Conservation (phyloP, 257 asterid species). For the Forsythia suspensa region DNA sequence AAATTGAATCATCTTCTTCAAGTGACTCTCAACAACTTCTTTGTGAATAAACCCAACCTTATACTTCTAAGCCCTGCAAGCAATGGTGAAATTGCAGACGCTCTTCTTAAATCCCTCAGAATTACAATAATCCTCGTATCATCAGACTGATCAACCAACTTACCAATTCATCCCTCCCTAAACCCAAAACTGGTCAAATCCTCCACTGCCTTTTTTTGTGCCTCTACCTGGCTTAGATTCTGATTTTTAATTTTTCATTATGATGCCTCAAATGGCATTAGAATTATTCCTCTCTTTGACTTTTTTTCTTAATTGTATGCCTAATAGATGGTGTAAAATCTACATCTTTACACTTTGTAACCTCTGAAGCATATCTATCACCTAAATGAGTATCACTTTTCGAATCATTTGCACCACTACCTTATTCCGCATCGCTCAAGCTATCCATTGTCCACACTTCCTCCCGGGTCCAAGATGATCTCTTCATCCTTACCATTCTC, state of each 20-base stretch:
- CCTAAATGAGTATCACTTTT: conserved; percentile 71
- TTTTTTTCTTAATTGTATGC: conserved; percentile 52
- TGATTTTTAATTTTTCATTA: conserved; percentile 53
- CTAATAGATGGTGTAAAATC: conserved; percentile 62
- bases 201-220: conserved; percentile 40
- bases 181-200: conserved; percentile 41
- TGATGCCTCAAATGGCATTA: conserved; percentile 41
- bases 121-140: conserved; percentile 70
- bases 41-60: conserved; percentile 45
- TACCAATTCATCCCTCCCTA: conserved; percentile 56
- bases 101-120: conserved; percentile 43
- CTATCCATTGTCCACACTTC: conserved; percentile 59
- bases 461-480: conserved; percentile 50
- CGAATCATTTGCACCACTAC: conserved; percentile 73
- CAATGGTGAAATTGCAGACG: conserved; percentile 43
- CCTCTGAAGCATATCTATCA: conserved; percentile 63
- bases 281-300: conserved; percentile 46
- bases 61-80: conserved; percentile 40
- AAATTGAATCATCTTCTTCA: conserved; percentile 73
- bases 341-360: conserved; percentile 62
- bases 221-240: conserved; percentile 41
- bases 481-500: conserved; percentile 43
- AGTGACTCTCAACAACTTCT: conserved; percentile 47
- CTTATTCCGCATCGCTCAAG: conserved; percentile 60
- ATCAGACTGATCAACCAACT: conserved; percentile 76